Base-by-base conservation (phyloP, 1,139 yeast genomes). In the Candida sojae region DNA sequence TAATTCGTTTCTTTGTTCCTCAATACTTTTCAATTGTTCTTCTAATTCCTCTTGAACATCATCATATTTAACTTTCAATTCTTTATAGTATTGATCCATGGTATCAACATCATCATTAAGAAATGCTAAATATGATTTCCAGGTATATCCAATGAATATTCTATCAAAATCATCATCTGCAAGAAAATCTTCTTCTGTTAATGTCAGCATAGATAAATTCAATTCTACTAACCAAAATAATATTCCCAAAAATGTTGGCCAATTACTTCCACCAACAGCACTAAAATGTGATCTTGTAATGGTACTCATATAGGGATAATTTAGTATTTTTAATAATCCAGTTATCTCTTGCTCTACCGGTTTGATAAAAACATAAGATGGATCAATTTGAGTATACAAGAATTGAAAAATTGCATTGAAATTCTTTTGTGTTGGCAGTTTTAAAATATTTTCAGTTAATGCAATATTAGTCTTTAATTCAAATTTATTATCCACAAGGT, bases 261-360 rank as follows among this genome's bases (percentile, higher is more conserved):
- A 90, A 58, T 86, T 86, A 50, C 86, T 86, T 1, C 96, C 96
- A 1, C 97, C 97, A 6, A 90, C 97, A 0, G 97, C 97, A 43
- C 92, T 84, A 32, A 91, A 84, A 62, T 89, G 96, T 0, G 93
- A 85, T 59, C 91, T 82, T 63, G 86, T 88, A 41, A 91, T 84
- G 0, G 88, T 75, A 40, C 88, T 96, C 49, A 90, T 65, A 63
- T 86, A 89, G 1, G 98, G 97, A 60, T 91, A 92, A 46, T 80
- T 81, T 52, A 90, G 66, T 31, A 76, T 75, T 59, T 82, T 84
- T 55, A 92, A 68, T 12, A 89, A 69, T 21, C 79, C 75, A 56
- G 84, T 85, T 9, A 91, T 88, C 53, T 92, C 97, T 46, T 80
- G 77, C 54, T 91, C 97, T 12, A 88, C 75, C 11, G 53, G 44